Conservation (phyloP, 495 filamentous ascomycete species). For the Extremus antarcticus region DNA sequence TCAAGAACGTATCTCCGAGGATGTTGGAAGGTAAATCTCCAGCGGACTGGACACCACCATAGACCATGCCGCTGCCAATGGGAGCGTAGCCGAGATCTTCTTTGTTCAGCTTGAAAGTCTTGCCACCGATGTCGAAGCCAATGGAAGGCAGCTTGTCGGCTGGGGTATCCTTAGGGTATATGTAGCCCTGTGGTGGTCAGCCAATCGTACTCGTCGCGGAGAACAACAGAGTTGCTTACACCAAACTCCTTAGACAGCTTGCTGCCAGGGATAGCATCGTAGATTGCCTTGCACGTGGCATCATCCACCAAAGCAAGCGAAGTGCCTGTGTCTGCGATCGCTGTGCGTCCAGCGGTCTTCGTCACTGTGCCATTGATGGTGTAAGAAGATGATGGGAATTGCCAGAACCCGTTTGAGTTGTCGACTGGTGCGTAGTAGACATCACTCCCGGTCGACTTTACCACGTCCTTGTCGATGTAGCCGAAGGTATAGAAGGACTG, state of each 20-base stretch:
- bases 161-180: conserved; percentile 49
- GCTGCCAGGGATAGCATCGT: conserved; percentile 56
- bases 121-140: conserved; percentile 55
- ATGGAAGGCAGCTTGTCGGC: conserved; percentile 52
- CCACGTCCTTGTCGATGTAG: conserved; percentile 52
- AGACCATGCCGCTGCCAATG: conserved; percentile 45
- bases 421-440: conserved; percentile 57
- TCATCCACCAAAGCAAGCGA: conserved; percentile 64
- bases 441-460: conserved; percentile 42
- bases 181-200: conserved; percentile 52
- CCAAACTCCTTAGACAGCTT: not conserved
- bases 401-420: conserved; percentile 63
- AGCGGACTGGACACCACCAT: conserved; percentile 65
- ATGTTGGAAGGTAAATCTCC: conserved; percentile 59
- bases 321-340: conserved; percentile 71
- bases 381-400: conserved; percentile 49
- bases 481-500: conserved; percentile 73
- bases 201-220: conserved; percentile 42
- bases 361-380: conserved; percentile 51
- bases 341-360: conserved; percentile 48
- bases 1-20: conserved; percentile 62
- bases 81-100: conserved; percentile 58
- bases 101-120: conserved; percentile 58
- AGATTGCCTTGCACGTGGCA: conserved; percentile 53
- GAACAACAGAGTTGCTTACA: not conserved